Evolutionary conservation across 257 asterid species (phyloP).

Genomic region (Verbascum thapsus): DNA sequence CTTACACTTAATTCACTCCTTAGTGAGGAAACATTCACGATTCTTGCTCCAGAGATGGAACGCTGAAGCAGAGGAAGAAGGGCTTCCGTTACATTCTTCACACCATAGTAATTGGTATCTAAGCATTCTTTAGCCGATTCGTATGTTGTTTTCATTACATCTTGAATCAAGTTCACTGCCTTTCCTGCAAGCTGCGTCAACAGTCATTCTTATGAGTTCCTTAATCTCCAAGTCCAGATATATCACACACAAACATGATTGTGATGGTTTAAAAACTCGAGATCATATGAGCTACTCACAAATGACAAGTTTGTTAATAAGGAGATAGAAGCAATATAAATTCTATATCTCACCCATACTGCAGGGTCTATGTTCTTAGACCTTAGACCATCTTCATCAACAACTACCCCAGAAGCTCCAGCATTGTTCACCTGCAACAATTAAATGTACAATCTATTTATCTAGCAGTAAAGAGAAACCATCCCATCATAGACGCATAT

Average conservation of each 20-base stretch:
- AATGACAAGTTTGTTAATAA: neutral
- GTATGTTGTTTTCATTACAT: conserved; percentile 55
- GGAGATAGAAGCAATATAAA: neutral
- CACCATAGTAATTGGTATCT: conserved; percentile 73
- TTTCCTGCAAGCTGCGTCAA: conserved; percentile 68
- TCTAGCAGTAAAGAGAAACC: neutral
- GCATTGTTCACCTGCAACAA: conserved; percentile 77
- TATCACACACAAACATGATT: too few relatives aligned
- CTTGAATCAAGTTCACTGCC: conserved; percentile 54
- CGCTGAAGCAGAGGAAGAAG: conserved; percentile 67
- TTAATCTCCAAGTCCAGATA: too few relatives aligned
- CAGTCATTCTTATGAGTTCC: too few relatives aligned
- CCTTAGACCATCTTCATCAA: conserved; percentile 63
- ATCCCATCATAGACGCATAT: too few relatives aligned
- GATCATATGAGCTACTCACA: too few relatives aligned
- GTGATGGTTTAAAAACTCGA: too few relatives aligned
- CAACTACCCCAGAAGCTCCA: conserved; percentile 75
- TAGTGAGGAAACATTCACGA: conserved; percentile 70
- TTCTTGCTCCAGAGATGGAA: conserved; percentile 65
- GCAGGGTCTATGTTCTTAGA: conserved; percentile 59
- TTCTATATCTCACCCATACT: conserved; percentile 49
- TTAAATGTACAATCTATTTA: conserved; percentile 1
- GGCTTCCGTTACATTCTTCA: conserved; percentile 71
- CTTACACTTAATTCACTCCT: conserved; percentile 72
- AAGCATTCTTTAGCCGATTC: conserved; percentile 62